phyloP scores from a whole-genome alignment of 805 yeast species.

The Blastobotrys muscicola region DNA sequence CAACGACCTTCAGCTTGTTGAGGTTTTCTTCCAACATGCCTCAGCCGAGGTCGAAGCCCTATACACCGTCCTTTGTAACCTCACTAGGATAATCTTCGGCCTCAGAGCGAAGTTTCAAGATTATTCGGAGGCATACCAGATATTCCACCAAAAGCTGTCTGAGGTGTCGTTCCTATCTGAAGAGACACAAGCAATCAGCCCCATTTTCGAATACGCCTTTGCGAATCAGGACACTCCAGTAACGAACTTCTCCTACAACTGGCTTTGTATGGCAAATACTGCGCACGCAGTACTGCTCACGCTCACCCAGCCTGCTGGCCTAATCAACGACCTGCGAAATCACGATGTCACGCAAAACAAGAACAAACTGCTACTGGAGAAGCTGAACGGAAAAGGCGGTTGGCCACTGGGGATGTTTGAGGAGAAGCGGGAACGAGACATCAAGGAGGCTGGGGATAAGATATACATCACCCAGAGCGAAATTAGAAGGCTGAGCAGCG shows the following conservation, averaged over 20 bases:
- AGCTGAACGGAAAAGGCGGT: constrained; percentile 16
- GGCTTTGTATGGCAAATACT: constrained; percentile 4
- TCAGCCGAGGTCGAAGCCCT: constrained; percentile 12
- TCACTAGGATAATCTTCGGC: constrained; percentile 8
- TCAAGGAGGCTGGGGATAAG: constrained; percentile 21
- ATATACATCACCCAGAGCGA: constrained; percentile 23
- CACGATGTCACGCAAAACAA: constrained; percentile 16
- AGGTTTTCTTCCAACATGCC: constrained; percentile 20
- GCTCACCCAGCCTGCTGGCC: constrained; percentile 21
- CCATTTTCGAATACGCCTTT: constrained; percentile 5
- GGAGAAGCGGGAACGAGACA: constrained; percentile 26
- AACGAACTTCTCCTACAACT: constrained; percentile 2
- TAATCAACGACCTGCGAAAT: constrained; percentile 20
- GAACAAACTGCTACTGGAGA: constrained; percentile 17
- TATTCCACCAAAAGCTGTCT: constrained; percentile 8
- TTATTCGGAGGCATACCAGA: constrained; percentile 11
- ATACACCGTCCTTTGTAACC: constrained; percentile 1
- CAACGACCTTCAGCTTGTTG: constrained; percentile 16
- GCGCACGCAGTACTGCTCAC: constrained; percentile 18
- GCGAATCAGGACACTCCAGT: constrained; percentile 3
- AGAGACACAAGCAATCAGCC: background rate
- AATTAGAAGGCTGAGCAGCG: constrained; percentile 23
- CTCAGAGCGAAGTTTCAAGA: constrained; percentile 14
- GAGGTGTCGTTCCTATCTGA: constrained; percentile 8
- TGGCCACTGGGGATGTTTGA: constrained; percentile 28